Conservation (phyloP, 495 filamentous ascomycete species). For the Letharia columbiana region DNA sequence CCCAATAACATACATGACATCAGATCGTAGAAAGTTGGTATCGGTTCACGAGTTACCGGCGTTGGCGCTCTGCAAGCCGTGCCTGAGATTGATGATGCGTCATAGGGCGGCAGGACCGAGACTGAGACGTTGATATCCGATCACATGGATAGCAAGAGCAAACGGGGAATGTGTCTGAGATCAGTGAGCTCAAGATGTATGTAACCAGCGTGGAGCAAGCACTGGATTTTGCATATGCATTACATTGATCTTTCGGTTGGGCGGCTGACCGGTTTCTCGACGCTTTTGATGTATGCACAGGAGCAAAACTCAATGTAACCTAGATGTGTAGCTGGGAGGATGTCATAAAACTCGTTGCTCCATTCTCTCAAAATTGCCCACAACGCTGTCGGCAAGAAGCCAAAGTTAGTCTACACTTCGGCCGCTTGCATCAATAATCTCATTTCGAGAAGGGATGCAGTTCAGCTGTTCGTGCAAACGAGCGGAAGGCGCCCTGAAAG, state of each 20-base stretch:
- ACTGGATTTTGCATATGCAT: background rate
- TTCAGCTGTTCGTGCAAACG: background rate
- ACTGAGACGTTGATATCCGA: background rate
- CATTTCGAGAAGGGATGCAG: too few relatives aligned
- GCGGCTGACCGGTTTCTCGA: background rate
- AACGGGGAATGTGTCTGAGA: background rate
- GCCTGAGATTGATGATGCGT: background rate
- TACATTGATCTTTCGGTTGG: background rate
- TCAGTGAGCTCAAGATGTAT: background rate
- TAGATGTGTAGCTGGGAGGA: background rate
- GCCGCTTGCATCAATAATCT: background rate
- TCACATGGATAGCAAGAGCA: background rate
- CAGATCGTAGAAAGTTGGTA: background rate
- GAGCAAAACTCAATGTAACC: background rate
- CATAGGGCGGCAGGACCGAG: background rate
- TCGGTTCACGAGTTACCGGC: background rate
- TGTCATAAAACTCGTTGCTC: background rate
- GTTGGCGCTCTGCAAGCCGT: background rate
- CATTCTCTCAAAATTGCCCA: background rate
- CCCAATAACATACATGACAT: background rate
- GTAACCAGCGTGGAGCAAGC: background rate
- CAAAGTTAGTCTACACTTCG: background rate
- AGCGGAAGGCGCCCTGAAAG: background rate
- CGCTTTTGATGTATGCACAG: background rate
- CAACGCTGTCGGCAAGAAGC: background rate